Percentiles rank a stretch among this genome's conserved stretches.
These are phyloP conservation scores for Ensete glaucum DNA, from an alignment of 176 grass and related monocot species.

Conservation along the genomic window DNA sequence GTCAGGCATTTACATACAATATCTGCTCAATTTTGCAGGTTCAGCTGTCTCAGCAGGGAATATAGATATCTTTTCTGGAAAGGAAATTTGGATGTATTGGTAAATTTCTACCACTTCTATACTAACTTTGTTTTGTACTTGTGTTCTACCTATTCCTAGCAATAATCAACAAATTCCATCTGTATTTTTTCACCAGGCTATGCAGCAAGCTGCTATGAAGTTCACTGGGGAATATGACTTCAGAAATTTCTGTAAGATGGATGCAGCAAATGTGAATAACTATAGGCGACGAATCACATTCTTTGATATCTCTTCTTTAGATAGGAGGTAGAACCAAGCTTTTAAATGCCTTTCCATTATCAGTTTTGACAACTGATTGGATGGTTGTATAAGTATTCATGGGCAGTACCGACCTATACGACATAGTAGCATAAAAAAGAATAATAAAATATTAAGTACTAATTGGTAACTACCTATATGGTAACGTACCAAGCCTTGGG, in stretches of 20 bases:
- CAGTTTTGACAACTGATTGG: too few relatives aligned
- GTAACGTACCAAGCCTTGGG: too few relatives aligned
- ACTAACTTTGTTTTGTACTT: slow-evolving; percentile 18
- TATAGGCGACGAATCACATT: slow-evolving; percentile 61
- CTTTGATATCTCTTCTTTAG: slow-evolving; percentile 64
- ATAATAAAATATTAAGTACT: too few relatives aligned
- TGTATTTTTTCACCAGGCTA: slow-evolving; percentile 47
- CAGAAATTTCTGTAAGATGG: slow-evolving; percentile 99
- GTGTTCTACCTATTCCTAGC: not conserved
- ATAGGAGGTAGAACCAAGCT: slow-evolving; percentile 35
- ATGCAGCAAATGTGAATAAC: slow-evolving; percentile 87
- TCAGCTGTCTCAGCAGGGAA: slow-evolving; percentile 82
- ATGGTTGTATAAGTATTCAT: too few relatives aligned
- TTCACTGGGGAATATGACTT: slow-evolving; percentile 90
- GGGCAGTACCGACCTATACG: too few relatives aligned
- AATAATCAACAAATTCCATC: not conserved
- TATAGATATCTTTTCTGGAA: slow-evolving; percentile 97
- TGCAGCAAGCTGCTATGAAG: slow-evolving; percentile 64
- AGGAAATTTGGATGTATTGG: slow-evolving; percentile 47
- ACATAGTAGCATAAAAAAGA: too few relatives aligned
- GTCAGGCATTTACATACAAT: too few relatives aligned
- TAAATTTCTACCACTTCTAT: slow-evolving; percentile 23
- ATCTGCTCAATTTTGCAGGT: slow-evolving; percentile 39
- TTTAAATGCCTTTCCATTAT: too few relatives aligned
- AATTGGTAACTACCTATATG: too few relatives aligned